phyloP scores from a whole-genome alignment of 768 basidiomycete genomes.

The Suillus ampliporus region DNA sequence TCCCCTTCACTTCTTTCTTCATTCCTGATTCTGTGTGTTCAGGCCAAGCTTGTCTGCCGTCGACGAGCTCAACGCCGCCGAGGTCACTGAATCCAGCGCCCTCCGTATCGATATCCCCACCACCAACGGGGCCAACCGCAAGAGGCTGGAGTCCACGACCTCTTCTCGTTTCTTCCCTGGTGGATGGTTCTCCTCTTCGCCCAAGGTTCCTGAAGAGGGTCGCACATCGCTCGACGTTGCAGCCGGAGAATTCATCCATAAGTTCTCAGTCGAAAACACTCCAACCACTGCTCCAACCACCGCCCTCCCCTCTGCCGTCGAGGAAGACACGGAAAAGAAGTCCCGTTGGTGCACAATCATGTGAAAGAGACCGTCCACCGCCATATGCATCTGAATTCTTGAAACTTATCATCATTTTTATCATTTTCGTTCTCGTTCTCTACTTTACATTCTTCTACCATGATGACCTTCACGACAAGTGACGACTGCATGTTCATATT shows the following conservation, averaged over 20 bases:
- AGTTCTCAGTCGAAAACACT: conserved; percentile 7
- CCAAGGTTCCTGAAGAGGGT: conserved; percentile 46
- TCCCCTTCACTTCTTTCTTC: not conserved
- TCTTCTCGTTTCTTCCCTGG: conserved; percentile 66
- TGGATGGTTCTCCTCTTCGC: conserved; percentile 49
- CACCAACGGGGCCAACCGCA: conserved; percentile 28
- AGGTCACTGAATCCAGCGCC: not conserved
- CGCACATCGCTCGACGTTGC: conserved; percentile 56
- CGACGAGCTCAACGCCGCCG: conserved; percentile 14
- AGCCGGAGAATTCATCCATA: conserved; percentile 49
- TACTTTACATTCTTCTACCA: conserved; percentile 1
- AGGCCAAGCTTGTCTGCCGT: conserved; percentile 14
- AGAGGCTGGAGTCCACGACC: conserved; percentile 55
- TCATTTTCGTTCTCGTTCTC: conserved; percentile 6
- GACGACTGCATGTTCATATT: conserved; percentile 14
- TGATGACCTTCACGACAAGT: conserved; percentile 7
- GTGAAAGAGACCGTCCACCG: conserved; percentile 11
- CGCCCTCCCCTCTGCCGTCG: conserved; percentile 16
- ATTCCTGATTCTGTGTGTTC: conserved; percentile 11
- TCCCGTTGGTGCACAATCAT: conserved; percentile 24
- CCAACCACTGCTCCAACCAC: conserved; percentile 13
- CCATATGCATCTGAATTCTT: conserved; percentile 20
- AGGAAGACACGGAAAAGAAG: conserved; percentile 21
- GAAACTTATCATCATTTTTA: conserved; percentile 8
- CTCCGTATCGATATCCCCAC: conserved; percentile 23